These are phyloP conservation scores for Amaranthus cruentus DNA, from an alignment of 148 eudicot genomes.

Conservation along the genomic window DNA sequence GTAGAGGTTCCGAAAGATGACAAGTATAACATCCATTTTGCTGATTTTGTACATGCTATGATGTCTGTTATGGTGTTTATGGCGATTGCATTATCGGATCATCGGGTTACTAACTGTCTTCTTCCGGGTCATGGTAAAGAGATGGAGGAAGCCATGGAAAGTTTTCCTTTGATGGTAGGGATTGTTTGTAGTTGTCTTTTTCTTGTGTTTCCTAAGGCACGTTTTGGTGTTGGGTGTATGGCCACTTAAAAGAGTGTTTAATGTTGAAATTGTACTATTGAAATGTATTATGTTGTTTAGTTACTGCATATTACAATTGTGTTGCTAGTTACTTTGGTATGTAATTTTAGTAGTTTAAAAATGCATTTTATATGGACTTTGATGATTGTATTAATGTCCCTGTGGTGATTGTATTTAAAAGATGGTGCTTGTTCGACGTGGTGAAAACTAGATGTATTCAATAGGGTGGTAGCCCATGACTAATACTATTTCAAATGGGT, in stretches of 20 bases:
- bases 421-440: too few species aligned
- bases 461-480: too few species aligned
- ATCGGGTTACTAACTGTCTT: conserved; percentile 60
- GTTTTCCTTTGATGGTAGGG: conserved; percentile 80
- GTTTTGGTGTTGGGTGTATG: conserved; percentile 79
- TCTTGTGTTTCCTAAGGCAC: conserved; percentile 64
- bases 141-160: conserved; percentile 79
- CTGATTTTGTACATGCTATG: conserved; percentile 73
- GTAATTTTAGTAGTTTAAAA: too few species aligned
- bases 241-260: conserved; percentile 31
- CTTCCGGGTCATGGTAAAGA: conserved; percentile 60
- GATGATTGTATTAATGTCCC: too few species aligned
- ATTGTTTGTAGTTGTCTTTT: conserved; percentile 72
- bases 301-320: too few species aligned
- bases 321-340: too few species aligned
- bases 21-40: conserved; percentile 40
- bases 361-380: too few species aligned
- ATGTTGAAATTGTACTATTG: too few species aligned
- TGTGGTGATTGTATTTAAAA: too few species aligned
- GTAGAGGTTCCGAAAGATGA: conserved; percentile 75
- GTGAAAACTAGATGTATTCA: too few species aligned
- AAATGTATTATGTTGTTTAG: too few species aligned
- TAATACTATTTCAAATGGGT: too few species aligned
- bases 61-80: conserved; percentile 84
- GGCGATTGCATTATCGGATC: conserved; percentile 78